These are phyloP conservation scores for Lizanozyma gosingica DNA, from an alignment of 1,139 yeast species.

Conservation along the genomic window DNA sequence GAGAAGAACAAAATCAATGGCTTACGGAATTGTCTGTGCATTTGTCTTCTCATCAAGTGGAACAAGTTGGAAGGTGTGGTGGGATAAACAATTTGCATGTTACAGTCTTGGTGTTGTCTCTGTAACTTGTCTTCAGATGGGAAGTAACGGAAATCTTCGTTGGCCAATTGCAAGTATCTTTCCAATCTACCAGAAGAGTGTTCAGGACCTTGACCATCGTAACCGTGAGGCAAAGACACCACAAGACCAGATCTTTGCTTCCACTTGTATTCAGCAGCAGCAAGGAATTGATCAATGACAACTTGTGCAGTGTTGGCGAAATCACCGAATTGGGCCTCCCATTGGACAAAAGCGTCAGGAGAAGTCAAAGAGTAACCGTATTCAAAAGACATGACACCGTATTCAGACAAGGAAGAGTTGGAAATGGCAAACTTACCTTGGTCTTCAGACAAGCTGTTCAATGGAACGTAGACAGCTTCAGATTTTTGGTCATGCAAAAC, in stretches of 20 bases:
- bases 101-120: conserved; percentile 98
- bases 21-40: conserved; percentile 98
- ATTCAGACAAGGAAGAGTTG: conserved; percentile 96
- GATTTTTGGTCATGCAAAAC: conserved; percentile 93
- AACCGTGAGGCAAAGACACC: conserved; percentile 95
- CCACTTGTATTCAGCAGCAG: conserved; percentile 98
- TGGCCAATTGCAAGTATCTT: conserved; percentile 91
- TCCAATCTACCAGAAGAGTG: conserved; percentile 98
- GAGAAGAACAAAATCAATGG: conserved; percentile 88
- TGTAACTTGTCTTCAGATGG: conserved; percentile 82
- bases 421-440: conserved; percentile 86
- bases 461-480: conserved; percentile 77
- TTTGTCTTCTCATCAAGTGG: conserved; percentile 97
- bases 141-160: conserved; percentile 93
- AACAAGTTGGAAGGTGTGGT: conserved; percentile 95
- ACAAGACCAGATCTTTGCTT: conserved; percentile 97
- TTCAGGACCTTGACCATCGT: conserved; percentile 99
- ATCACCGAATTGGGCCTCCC: conserved; percentile 99
- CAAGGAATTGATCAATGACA: conserved; percentile 90
- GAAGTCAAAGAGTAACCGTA: conserved; percentile 97
- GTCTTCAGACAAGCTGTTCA: conserved; percentile 65
- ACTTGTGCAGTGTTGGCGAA: conserved; percentile 99
- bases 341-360: conserved; percentile 92
- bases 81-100: conserved; percentile 97
- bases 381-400: conserved; percentile 98